Evolutionary conservation across 2,329 filamentous ascomycete species (phyloP), one percentile per base, ranked within the genome.

Genomic region (Ophiostoma novo-ulmi): DNA sequence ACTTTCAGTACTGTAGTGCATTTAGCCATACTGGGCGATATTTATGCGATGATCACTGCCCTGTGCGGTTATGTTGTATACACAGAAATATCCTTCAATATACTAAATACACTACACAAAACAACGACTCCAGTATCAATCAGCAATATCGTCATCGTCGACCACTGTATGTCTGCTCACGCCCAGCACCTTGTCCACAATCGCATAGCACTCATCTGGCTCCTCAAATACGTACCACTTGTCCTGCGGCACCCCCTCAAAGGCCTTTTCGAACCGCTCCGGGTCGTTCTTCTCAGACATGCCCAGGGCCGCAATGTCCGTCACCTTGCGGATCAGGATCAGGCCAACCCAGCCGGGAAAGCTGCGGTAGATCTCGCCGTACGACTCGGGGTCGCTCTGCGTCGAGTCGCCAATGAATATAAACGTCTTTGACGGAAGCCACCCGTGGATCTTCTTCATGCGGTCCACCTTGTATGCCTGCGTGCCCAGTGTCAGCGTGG

Each of bases 401-500:
- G 94, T 97, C 55, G 90, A 94, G 80, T 98, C 94, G 0, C 94
- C 94, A 74, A 98, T 89, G 75, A 89, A 89, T 73, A 98, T 87
- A 80, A 97, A 89, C 75, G 90, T 91, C 72, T 91, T 85, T 75
- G 85, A 85, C 0, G 94, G 94, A 67, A 97, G 84, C 91, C 91
- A 95, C 0, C 80, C 79, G 75, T 93, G 86, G 36, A 98, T 87
- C 80, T 93, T 92, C 71, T 85, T 84, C 79, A 97, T 93, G 22
- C 91, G 88, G 71, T 89, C 87, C 13, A 91, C 86, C 80, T 98
- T 98, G 84, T 97, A 98, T 72, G 89, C 87, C 78, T 95, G 85
- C 0, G 93, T 97, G 44, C 90, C 90, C 71, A 91, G 83, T 0
- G 93, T 97, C 67, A 97, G 84, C 17, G 89, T 92, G 14, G 89